A percentile compares a stretch with the other conserved stretches of the same genome.
These are phyloP conservation scores for Metschnikowia corniflorae DNA, from an alignment of 805 yeast species.

Conservation along the genomic window DNA sequence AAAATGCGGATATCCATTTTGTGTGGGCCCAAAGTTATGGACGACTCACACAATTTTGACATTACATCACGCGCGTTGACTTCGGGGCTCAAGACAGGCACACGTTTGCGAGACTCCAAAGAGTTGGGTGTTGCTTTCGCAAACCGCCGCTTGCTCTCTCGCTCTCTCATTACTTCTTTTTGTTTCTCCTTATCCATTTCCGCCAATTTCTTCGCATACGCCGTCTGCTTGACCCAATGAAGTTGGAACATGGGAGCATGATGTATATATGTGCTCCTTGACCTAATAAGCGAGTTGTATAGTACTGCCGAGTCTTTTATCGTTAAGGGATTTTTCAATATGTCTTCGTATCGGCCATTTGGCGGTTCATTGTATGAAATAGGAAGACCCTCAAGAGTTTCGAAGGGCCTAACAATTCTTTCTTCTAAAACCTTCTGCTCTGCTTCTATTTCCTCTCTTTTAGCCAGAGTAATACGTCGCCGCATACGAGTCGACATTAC, in stretches of 20 bases:
- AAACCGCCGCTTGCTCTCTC: conserved; percentile 16
- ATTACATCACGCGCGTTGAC: conserved; percentile 73
- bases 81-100: conserved; percentile 36
- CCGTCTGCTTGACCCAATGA: conserved; percentile 74
- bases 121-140: conserved; percentile 20
- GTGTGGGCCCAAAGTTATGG: conserved; percentile 78
- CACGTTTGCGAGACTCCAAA: conserved; percentile 21
- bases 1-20: conserved; percentile 70
- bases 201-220: conserved; percentile 46
- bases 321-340: conserved; percentile 62
- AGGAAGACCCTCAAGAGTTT: conserved; percentile 63
- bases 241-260: conserved; percentile 71
- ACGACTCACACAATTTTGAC: conserved; percentile 82
- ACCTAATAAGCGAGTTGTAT: conserved; percentile 66
- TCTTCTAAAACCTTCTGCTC: conserved; percentile 36
- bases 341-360: conserved; percentile 44
- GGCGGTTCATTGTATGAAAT: conserved; percentile 64
- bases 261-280: conserved; percentile 55
- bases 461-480: conserved; percentile 41
- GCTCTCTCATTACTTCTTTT: conserved; percentile 16
- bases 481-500: conserved; percentile 44
- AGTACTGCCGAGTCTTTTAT: conserved; percentile 70
- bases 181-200: conserved; percentile 31
- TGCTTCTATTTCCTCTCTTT: conserved; percentile 39
- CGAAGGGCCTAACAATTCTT: conserved; percentile 56